Base-by-base conservation (phyloP, 1,284 basidiomycete species). In the Sanguinoderma infundibulare region DNA sequence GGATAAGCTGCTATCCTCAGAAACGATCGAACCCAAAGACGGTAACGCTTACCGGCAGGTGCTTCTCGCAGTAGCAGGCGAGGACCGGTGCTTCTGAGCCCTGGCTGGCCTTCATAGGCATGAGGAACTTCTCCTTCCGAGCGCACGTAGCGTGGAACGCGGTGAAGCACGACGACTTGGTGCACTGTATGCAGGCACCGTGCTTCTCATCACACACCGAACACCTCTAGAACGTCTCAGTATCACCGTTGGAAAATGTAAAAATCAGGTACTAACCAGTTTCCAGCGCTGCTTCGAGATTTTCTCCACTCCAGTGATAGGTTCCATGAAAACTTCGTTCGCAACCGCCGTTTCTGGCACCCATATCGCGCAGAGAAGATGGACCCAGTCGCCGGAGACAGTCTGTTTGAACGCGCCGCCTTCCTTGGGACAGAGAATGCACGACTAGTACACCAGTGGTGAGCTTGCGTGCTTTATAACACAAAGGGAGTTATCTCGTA, bases 331-430 rank as follows among this genome's bases (percentile, higher is more conserved):
- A 10, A 96, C 92, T 7, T 96, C 90, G 74, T 99, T 99, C 35
- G 91, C 91, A 5, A 98, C 94, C 40, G 91, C 87, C 8, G 95
- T 95, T 74, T 99, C 98, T 0, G 98, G 96, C 4, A 98, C 91
- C 95, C 96, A 99, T 66, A 99, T 98, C 3, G 97, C 96, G 72
- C 98, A 99, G 1, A 99, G 83, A 0, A 99, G 80, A 75, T 99
- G 98, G 0, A 95, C 93, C 98, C 98, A 99, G 64, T 96, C 92
- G 0, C 95, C 95, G 24, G 89, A 85, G 0, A 89, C 86, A 0
- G 98, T 98, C 78, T 99, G 98, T 73, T 99, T 99, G 83, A 99
- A 99, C 2, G 98, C 98, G 12, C 97, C 98, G 12, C 94, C 96
- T 76, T 98, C 95, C 67, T 95, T 95, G 0, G 98, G 98, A 72